phyloP scores from a whole-genome alignment of 305 asterid species.

The Caryopteris hybrid region DNA sequence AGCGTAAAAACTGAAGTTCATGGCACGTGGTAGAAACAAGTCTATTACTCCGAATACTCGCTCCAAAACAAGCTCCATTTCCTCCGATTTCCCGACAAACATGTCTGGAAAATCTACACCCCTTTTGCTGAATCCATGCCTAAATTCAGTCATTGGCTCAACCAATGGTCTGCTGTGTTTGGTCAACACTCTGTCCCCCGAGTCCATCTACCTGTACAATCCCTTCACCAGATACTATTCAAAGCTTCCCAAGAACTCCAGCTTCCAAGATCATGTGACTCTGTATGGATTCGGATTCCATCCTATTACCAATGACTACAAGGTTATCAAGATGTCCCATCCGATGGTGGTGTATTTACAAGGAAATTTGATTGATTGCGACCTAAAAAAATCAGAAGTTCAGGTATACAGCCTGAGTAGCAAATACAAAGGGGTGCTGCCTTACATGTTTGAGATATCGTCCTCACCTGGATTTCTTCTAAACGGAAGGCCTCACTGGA shows the following conservation, averaged over 20 bases:
- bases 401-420: constrained; percentile 23
- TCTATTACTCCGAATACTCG: constrained; percentile 35
- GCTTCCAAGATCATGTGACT: constrained; percentile 10
- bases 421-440: constrained; percentile 25
- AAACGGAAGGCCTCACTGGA: constrained; percentile 50
- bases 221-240: constrained; percentile 38
- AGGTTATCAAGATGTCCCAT: constrained; percentile 44
- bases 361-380: too few species aligned
- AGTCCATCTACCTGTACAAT: constrained; percentile 33
- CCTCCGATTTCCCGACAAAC: constrained; percentile 24
- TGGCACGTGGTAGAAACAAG: too few species aligned
- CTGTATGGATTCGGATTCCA: constrained; percentile 43
- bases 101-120: constrained; percentile 20
- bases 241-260: constrained; percentile 26
- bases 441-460: constrained; percentile 18
- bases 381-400: constrained; percentile 32
- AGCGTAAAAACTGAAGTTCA: background rate
- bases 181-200: constrained; percentile 20
- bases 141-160: constrained; percentile 44
- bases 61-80: constrained; percentile 32
- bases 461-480: constrained; percentile 29
- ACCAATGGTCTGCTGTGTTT: constrained; percentile 43
- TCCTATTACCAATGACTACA: constrained; percentile 29
- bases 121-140: constrained; percentile 41
- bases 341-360: too few species aligned